These are phyloP conservation scores for Globisporangium cederbergense DNA, from an alignment of 352 stramenopile genomes.

Conservation along the genomic window DNA sequence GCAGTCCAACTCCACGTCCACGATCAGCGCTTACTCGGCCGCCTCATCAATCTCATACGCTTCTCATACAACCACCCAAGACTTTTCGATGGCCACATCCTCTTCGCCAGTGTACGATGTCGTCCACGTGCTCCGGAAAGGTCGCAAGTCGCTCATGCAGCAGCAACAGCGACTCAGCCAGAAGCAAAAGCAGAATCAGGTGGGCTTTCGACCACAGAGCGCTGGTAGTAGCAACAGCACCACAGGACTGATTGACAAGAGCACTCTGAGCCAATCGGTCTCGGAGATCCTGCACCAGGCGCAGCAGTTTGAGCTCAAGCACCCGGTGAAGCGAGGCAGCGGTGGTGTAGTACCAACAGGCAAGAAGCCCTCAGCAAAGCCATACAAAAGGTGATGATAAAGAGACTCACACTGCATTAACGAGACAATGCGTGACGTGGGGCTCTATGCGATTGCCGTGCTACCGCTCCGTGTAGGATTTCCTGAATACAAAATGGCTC, in stretches of 20 bases:
- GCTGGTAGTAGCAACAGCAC: neutral
- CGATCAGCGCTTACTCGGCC: neutral
- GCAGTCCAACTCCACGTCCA: neutral
- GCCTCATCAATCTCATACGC: neutral
- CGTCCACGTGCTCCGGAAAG: slow-evolving; percentile 20
- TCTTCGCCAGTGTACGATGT: slow-evolving; percentile 7
- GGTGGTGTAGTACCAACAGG: neutral
- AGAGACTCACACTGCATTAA: neutral
- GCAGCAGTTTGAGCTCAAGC: slow-evolving; percentile 10
- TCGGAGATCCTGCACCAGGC: slow-evolving; percentile 13
- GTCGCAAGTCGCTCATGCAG: slow-evolving; percentile 13
- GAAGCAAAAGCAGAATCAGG: neutral
- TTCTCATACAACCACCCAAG: neutral
- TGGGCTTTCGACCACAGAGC: slow-evolving; percentile 2
- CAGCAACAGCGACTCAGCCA: slow-evolving; percentile 10
- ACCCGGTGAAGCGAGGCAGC: slow-evolving; percentile 4
- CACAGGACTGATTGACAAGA: neutral
- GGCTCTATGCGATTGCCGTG: neutral
- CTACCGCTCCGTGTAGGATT: slow-evolving; percentile 2
- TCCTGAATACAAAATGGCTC: neutral
- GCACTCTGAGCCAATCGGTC: slow-evolving; percentile 6
- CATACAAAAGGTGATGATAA: neutral
- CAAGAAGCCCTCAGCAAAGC: neutral
- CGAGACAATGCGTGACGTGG: neutral
- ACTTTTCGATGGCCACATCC: neutral